phyloP scores from a whole-genome alignment of 306 rosid species.

The Prunus mongolica region DNA sequence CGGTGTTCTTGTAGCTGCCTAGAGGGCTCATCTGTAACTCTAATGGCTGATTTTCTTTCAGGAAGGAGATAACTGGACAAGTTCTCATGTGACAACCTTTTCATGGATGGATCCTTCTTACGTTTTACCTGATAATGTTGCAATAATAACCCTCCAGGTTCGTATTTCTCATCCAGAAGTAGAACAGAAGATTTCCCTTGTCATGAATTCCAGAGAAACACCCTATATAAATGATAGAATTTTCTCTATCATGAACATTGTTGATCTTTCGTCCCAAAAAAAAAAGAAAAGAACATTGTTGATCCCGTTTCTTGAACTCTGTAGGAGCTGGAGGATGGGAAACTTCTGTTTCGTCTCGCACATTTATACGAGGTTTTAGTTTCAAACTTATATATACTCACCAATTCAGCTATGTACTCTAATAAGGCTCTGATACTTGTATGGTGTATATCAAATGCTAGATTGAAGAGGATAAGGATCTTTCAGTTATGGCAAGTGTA shows the following conservation, averaged over 20 bases:
- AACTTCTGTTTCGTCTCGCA: conserved; percentile 71
- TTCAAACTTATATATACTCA: neutral
- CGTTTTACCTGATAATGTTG: conserved; percentile 65
- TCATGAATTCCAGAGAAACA: neutral
- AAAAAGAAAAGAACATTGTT: neutral
- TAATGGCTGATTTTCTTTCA: conserved; percentile 21
- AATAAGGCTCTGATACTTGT: neutral
- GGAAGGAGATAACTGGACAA: conserved; percentile 56
- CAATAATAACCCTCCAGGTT: conserved; percentile 76
- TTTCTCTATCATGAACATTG: neutral
- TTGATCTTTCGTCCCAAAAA: neutral
- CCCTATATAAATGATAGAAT: neutral
- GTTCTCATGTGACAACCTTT: conserved; percentile 54
- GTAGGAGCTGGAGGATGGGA: conserved; percentile 61
- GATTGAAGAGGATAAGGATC: conserved; percentile 59
- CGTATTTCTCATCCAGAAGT: neutral
- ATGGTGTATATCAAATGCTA: conserved; percentile 26
- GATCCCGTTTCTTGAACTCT: conserved; percentile 18
- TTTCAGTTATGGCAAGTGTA: conserved; percentile 53
- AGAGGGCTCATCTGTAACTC: neutral
- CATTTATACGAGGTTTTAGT: conserved; percentile 67
- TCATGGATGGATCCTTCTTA: conserved; percentile 57
- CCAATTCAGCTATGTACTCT: neutral
- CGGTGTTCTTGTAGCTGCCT: neutral
- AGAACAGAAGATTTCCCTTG: neutral